A percentile compares a stretch with the other conserved stretches of the same genome.
These are phyloP conservation scores for Rhodotorula paludigena DNA, from an alignment of 768 basidiomycete genomes.

Conservation along the genomic window DNA sequence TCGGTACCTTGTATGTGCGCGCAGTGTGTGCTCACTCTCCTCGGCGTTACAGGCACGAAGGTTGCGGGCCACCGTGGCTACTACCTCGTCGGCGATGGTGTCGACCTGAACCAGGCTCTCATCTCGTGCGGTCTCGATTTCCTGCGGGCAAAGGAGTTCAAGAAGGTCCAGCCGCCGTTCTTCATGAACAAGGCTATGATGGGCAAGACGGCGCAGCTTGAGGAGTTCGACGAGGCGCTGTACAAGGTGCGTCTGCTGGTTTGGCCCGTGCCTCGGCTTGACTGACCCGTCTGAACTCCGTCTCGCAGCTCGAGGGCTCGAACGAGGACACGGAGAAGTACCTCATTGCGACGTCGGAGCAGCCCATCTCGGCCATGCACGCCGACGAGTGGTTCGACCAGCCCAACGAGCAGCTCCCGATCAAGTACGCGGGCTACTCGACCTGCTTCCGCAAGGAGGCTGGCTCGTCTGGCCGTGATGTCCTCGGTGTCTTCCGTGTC, in stretches of 20 bases:
- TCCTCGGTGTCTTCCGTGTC: conserved; percentile 99
- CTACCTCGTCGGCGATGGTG: conserved; percentile 89
- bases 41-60: conserved; percentile 63
- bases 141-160: conserved; percentile 72
- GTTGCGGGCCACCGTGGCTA: conserved; percentile 92
- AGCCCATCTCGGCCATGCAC: conserved; percentile 94
- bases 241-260: conserved; percentile 45
- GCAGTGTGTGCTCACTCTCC: not conserved
- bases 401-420: conserved; percentile 84
- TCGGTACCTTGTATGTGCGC: not conserved
- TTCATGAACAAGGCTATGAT: conserved; percentile 98
- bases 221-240: conserved; percentile 96
- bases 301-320: conserved; percentile 65
- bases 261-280: not conserved
- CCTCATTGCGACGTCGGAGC: conserved; percentile 97
- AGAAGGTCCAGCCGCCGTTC: conserved; percentile 93
- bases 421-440: conserved; percentile 60
- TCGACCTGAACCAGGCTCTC: conserved; percentile 94
- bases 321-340: conserved; percentile 76
- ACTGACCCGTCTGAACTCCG: not conserved
- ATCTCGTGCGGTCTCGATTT: conserved; percentile 93
- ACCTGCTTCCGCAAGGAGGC: conserved; percentile 99
- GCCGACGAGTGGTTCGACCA: conserved; percentile 96
- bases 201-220: conserved; percentile 95
- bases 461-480: conserved; percentile 91